These are phyloP conservation scores for Diplodia sapinea DNA, from an alignment of 2,329 filamentous ascomycete genomes.

Conservation along the genomic window DNA sequence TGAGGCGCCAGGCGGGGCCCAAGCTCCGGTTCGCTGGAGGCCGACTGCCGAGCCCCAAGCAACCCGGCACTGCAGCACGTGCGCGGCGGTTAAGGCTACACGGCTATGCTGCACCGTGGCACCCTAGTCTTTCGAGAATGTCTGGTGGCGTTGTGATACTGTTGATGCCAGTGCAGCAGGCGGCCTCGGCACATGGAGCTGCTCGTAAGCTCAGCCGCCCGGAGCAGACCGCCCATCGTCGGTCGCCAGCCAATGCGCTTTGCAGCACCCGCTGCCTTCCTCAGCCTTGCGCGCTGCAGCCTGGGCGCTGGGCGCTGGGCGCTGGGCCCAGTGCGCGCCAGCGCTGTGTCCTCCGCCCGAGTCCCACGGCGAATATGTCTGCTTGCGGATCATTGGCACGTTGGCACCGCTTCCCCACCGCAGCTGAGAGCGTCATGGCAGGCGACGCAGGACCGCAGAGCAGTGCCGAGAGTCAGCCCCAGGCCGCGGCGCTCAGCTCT, in stretches of 20 bases:
- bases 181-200: constrained; percentile 9
- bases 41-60: neutral
- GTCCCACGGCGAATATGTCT: constrained; percentile 9
- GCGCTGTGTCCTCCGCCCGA: neutral
- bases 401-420: constrained; percentile 1
- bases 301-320: neutral
- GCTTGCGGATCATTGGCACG: constrained; percentile 1
- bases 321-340: neutral
- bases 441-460: too few relatives aligned
- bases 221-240: too few relatives aligned
- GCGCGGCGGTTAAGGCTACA: neutral
- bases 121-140: neutral
- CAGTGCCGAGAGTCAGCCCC: constrained; percentile 16
- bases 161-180: neutral
- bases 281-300: constrained; percentile 5
- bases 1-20: neutral
- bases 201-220: constrained; percentile 6
- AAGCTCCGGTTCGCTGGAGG: constrained; percentile 15
- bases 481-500: neutral
- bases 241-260: neutral
- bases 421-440: neutral
- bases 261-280: too few relatives aligned
- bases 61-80: neutral
- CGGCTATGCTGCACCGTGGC: neutral
- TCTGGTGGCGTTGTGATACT: neutral